Conservation (phyloP, 1,284 basidiomycete genomes). For the Malassezia dermatis region DNA sequence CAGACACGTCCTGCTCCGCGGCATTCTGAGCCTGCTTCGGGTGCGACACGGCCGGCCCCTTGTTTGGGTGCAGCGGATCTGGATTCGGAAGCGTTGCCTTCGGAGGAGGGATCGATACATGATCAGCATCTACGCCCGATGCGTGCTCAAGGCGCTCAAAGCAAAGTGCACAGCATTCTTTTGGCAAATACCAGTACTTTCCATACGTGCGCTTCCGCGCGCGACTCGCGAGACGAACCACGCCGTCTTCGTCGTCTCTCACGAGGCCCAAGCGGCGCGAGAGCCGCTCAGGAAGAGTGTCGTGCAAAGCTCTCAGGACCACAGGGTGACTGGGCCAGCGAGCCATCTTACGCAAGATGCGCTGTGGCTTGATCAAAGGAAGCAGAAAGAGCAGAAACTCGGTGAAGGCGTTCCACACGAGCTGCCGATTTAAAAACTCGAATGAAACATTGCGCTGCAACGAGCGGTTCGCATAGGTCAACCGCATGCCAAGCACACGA, state of each 20-base stretch:
- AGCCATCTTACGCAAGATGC: constrained; percentile 55
- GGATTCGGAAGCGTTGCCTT: constrained; percentile 5
- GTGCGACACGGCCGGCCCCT: neutral
- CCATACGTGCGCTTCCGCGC: neutral
- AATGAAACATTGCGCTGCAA: constrained; percentile 81
- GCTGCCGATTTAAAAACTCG: constrained; percentile 97
- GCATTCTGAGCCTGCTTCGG: neutral
- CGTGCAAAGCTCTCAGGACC: constrained; percentile 43
- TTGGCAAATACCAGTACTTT: constrained; percentile 30
- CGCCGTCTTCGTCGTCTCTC: constrained; percentile 16
- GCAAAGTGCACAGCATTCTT: constrained; percentile 38
- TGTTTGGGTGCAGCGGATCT: constrained; percentile 29
- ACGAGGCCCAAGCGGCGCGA: constrained; percentile 24
- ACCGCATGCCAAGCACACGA: constrained; percentile 65
- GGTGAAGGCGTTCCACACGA: constrained; percentile 98
- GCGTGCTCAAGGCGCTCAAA: constrained; percentile 31
- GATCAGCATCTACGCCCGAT: constrained; percentile 22
- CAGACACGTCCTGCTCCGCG: neutral
- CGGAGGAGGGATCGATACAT: neutral
- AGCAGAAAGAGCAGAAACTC: constrained; percentile 90
- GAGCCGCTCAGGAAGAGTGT: constrained; percentile 23
- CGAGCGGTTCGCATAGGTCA: constrained; percentile 64
- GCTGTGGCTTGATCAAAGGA: constrained; percentile 64
- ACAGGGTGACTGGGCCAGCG: constrained; percentile 44
- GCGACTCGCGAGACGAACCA: constrained; percentile 10